Percentiles rank a stretch among this genome's conserved stretches.
Conservation (phyloP, 2,329 filamentous ascomycete species). For the Trichoderma semiorbis region DNA sequence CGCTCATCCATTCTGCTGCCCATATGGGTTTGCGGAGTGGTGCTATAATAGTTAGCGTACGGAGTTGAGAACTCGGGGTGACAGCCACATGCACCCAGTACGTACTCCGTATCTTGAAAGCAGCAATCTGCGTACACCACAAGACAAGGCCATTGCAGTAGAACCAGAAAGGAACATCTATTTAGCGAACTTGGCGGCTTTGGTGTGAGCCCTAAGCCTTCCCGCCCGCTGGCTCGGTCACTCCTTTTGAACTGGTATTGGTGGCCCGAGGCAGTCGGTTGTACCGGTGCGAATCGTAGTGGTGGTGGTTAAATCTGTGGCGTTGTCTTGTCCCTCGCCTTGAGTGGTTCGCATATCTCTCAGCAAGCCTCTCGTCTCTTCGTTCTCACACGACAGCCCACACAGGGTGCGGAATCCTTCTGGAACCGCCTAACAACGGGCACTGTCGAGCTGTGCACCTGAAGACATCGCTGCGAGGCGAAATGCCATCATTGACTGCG, state of each 20-base stretch:
- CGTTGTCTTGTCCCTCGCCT: conserved; percentile 1
- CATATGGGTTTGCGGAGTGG: conserved; percentile 7
- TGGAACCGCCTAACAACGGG: conserved; percentile 26
- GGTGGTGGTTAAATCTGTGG: conserved; percentile 15
- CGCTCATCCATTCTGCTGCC: background rate
- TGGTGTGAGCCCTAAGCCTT: conserved; percentile 13
- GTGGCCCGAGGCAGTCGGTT: conserved; percentile 22
- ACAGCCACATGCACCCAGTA: background rate
- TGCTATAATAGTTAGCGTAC: conserved; percentile 13
- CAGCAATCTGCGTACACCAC: background rate
- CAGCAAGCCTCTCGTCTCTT: background rate
- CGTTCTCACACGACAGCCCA: background rate
- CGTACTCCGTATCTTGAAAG: background rate
- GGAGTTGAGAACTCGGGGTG: conserved; percentile 7
- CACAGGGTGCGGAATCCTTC: conserved; percentile 27
- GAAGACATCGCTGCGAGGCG: conserved; percentile 17
- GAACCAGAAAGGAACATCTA: background rate
- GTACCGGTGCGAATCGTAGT: conserved; percentile 20
- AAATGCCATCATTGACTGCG: conserved; percentile 19
- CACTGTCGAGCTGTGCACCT: conserved; percentile 17
- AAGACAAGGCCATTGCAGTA: background rate
- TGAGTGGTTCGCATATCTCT: conserved; percentile 8
- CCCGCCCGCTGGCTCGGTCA: conserved; percentile 18
- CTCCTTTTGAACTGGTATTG: conserved; percentile 15
- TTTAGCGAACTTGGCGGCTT: background rate